Conservation (phyloP, 1,139 yeast species). For the Nakaseomyces kungkrabaensis region DNA sequence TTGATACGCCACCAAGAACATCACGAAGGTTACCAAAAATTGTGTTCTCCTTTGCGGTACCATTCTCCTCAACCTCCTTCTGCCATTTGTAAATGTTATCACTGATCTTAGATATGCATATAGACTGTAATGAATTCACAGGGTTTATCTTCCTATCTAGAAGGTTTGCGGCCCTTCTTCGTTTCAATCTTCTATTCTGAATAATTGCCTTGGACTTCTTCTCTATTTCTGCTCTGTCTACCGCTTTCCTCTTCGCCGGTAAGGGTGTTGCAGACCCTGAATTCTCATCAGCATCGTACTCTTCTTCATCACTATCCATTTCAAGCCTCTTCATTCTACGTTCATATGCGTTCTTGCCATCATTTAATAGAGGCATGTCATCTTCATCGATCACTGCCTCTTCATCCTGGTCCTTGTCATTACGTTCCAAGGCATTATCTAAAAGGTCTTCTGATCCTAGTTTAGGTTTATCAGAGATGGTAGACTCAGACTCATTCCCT, state of each 20-base stretch:
- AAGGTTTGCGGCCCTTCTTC: slow-evolving; percentile 73
- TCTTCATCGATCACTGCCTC: slow-evolving; percentile 4
- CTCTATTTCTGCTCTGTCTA: slow-evolving; percentile 5
- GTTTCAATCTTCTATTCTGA: slow-evolving; percentile 61
- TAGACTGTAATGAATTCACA: slow-evolving; percentile 68
- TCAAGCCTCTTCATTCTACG: slow-evolving; percentile 7
- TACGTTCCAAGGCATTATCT: neutral
- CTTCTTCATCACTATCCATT: slow-evolving; percentile 26
- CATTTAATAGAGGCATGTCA: neutral
- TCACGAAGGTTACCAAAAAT: slow-evolving; percentile 21
- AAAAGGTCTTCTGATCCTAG: neutral
- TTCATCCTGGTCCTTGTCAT: slow-evolving; percentile 3
- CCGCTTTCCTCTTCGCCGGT: slow-evolving; percentile 2
- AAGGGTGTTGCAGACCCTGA: slow-evolving; percentile 5
- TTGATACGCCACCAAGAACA: slow-evolving; percentile 28
- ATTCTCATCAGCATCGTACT: slow-evolving; percentile 13
- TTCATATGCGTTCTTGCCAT: neutral
- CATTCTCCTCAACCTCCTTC: slow-evolving; percentile 37
- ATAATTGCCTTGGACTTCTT: slow-evolving; percentile 36
- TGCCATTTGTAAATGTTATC: slow-evolving; percentile 41
- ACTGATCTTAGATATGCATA: slow-evolving; percentile 64
- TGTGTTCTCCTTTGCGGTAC: slow-evolving; percentile 8
- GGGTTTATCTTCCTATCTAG: slow-evolving; percentile 57
- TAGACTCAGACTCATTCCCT: neutral
- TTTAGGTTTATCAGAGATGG: slow-evolving; percentile 1